These are phyloP conservation scores for Astraeus odoratus DNA, from an alignment of 768 basidiomycete species.

Conservation along the genomic window DNA sequence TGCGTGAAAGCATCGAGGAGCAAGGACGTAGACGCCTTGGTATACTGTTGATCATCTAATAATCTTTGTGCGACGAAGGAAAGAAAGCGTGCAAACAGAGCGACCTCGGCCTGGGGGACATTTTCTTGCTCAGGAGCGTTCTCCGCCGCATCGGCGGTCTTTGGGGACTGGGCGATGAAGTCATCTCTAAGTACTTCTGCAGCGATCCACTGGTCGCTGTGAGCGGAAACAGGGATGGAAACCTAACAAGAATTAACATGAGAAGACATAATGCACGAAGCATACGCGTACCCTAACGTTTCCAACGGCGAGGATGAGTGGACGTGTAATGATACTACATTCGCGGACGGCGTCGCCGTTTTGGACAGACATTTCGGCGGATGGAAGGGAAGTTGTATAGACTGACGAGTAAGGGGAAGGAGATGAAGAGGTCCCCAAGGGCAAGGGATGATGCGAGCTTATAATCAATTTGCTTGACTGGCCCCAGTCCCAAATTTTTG, in stretches of 20 bases:
- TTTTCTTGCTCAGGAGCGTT: conserved; percentile 45
- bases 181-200: conserved; percentile 90
- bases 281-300: conserved; percentile 29
- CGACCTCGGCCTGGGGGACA: conserved; percentile 58
- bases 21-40: conserved; percentile 50
- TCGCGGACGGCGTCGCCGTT: conserved; percentile 25
- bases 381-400: conserved; percentile 1
- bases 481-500: conserved; percentile 29
- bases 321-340: conserved; percentile 29
- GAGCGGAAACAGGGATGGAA: conserved; percentile 82
- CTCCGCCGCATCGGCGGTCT: conserved; percentile 50
- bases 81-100: conserved; percentile 81
- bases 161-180: conserved; percentile 57
- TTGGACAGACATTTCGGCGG: conserved; percentile 27
- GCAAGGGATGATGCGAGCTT: conserved; percentile 3
- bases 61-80: conserved; percentile 64
- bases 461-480: conserved; percentile 4
- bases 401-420: conserved; percentile 3
- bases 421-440: conserved; percentile 6
- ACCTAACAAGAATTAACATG: conserved; percentile 38
- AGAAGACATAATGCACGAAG: conserved; percentile 3
- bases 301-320: conserved; percentile 26
- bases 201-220: conserved; percentile 79
- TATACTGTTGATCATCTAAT: conserved; percentile 46
- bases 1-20: conserved; percentile 69